Conservation (phyloP, 2,329 filamentous ascomycete species). For the Beauveria pseudobassiana region DNA sequence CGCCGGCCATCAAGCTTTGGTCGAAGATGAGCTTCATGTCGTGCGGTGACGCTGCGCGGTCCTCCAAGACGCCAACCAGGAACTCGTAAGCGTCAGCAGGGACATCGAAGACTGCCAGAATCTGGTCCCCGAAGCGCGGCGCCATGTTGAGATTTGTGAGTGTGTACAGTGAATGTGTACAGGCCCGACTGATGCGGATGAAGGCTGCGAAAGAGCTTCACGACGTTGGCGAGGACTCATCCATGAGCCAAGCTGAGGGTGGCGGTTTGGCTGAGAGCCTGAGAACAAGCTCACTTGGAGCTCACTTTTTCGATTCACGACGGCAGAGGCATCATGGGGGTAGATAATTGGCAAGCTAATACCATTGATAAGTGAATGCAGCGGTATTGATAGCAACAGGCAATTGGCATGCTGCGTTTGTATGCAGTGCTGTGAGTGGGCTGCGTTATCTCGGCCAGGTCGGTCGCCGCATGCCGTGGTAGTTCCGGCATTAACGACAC, state of each 20-base stretch:
- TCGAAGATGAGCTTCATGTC: constrained; percentile 23
- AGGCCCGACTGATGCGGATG: background rate
- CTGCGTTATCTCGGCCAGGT: background rate
- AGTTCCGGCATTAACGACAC: background rate
- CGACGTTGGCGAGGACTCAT: background rate
- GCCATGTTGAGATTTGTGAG: background rate
- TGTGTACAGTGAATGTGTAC: background rate
- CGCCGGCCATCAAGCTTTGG: constrained; percentile 25
- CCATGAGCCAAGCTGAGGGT: background rate
- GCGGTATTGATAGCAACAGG: constrained; percentile 4
- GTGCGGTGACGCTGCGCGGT: constrained; percentile 16
- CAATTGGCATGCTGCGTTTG: background rate
- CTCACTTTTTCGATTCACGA: constrained; percentile 1
- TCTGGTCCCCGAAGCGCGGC: constrained; percentile 18
- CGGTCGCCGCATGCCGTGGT: background rate
- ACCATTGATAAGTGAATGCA: background rate
- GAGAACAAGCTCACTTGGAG: background rate
- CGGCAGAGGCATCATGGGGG: background rate
- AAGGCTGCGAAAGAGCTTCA: background rate
- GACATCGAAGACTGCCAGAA: constrained; percentile 27
- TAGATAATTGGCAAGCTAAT: background rate
- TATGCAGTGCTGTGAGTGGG: background rate
- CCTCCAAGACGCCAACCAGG: constrained; percentile 24
- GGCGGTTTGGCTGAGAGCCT: background rate
- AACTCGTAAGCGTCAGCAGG: constrained; percentile 23